Evolutionary conservation across 129 eudicot genomes (phyloP).

Genomic region (Centrapalus pauciflorus): DNA sequence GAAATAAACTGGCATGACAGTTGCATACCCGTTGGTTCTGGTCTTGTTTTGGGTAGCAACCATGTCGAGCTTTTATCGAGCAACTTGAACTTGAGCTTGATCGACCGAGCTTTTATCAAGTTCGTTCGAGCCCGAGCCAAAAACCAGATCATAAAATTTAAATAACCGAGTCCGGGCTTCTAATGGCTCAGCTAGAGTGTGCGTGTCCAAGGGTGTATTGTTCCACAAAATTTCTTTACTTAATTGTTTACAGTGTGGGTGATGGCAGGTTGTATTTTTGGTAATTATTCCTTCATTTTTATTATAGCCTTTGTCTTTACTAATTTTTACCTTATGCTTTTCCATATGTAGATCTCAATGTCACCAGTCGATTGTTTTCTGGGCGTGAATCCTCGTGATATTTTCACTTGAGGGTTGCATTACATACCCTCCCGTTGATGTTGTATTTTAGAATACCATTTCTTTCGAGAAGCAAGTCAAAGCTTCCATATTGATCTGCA

Average conservation of each 20-base stretch:
- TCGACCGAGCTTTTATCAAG: too few species aligned
- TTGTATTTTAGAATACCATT: slow-evolving; percentile 14
- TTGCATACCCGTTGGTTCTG: too few species aligned
- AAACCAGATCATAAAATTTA: too few species aligned
- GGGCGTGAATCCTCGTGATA: slow-evolving; percentile 17
- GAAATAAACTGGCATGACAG: background rate
- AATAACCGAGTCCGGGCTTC: too few species aligned
- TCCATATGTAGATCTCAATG: slow-evolving; percentile 11
- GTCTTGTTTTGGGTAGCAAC: too few species aligned
- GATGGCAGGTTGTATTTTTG: background rate
- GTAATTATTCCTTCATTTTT: background rate
- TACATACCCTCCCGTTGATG: slow-evolving; percentile 13
- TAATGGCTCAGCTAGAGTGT: too few species aligned
- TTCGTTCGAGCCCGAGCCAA: too few species aligned
- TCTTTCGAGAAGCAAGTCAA: slow-evolving; percentile 10
- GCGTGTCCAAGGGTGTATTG: too few species aligned
- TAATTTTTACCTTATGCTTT: slow-evolving; percentile 8
- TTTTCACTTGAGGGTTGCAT: background rate
- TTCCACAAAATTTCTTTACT: too few species aligned
- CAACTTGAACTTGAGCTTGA: too few species aligned
- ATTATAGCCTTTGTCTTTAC: background rate
- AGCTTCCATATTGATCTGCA: background rate
- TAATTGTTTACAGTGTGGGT: background rate
- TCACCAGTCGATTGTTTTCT: background rate
- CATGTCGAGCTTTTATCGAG: too few species aligned